Base-by-base conservation (phyloP, 169 alveolate species). In the Cryptosporidium ryanae region DNA sequence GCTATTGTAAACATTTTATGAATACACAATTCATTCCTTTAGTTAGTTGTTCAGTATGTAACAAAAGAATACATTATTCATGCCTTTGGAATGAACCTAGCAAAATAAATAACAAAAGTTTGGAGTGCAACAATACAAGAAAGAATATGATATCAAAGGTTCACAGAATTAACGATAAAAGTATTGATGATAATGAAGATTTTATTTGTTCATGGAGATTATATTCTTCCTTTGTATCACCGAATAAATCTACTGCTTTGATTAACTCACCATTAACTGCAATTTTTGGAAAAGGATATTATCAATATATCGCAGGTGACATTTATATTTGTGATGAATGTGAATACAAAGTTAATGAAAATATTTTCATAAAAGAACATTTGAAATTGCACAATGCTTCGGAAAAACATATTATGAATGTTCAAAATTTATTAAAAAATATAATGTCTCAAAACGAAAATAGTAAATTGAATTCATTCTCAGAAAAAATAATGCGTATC, bases 181-280 rank as follows among this genome's bases (percentile, higher is more conserved):
- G 15, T 15, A 55, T 43, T 29, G 63, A 61, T 21, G 71, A 76
- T 23, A 44, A 59, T 23, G 59, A 55, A 38, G 64, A 76, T 59
- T 76, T 57, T 43, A 31, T 32, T 4, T 76, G 87, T 25, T 18
- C 34, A 7, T 76, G 87, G 87, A 59, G n/a, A 31, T 12, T 76
- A 27, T 31, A 27, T 13, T 76, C 87, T 1, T 76, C 65, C 25
- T 17, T 10, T 8, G 5, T 48, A 18, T 55, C 76, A 25, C 31
- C 87, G 0, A 61, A 76, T 31, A 54, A 59, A 34, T 38, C 87
- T 2, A 76, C 21, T 7, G 76, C 50, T 57, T 57, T 76, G 18
- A 76, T 76, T 43, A 55, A 43, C 27, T 31, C 87, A 4, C 87
- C 87, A 23, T 25, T 59, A 5, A 59, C 87, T 25, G 87, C 71